Conservation (phyloP, 768 basidiomycete species). For the Termitomyces sp. region DNA sequence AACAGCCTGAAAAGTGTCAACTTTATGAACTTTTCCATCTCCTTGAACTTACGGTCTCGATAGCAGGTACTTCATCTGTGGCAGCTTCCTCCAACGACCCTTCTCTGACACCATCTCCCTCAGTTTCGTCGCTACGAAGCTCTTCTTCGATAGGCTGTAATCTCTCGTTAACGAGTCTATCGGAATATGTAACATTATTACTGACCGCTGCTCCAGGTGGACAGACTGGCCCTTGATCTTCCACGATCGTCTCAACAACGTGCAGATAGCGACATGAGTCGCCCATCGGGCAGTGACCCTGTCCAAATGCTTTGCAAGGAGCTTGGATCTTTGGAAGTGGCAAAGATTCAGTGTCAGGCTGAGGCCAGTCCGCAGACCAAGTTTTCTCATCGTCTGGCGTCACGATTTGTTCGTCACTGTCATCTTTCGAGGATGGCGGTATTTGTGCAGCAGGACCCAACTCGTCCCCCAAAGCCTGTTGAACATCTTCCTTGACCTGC, state of each 20-base stretch:
- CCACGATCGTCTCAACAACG: constrained; percentile 16
- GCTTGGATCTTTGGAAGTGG: constrained; percentile 18
- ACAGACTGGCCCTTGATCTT: constrained; percentile 8
- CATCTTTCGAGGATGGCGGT: not conserved
- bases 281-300: constrained; percentile 32
- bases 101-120: not conserved
- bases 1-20: not conserved
- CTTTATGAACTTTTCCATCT: not conserved
- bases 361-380: constrained; percentile 18
- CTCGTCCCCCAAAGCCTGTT: not conserved
- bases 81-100: not conserved
- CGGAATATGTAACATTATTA: not conserved
- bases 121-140: not conserved
- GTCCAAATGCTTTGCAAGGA: constrained; percentile 34
- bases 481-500: not conserved
- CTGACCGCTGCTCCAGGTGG: constrained; percentile 4
- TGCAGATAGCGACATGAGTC: constrained; percentile 31
- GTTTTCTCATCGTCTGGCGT: constrained; percentile 21
- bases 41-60: not conserved
- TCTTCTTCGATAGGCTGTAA: not conserved
- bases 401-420: not conserved
- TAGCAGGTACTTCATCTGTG: not conserved
- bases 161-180: not conserved
- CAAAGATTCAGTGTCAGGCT: constrained; percentile 10
- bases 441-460: not conserved